Evolutionary conservation across 768 basidiomycete species (phyloP).

Genomic region (Holtermanniella nyarrowii): DNA sequence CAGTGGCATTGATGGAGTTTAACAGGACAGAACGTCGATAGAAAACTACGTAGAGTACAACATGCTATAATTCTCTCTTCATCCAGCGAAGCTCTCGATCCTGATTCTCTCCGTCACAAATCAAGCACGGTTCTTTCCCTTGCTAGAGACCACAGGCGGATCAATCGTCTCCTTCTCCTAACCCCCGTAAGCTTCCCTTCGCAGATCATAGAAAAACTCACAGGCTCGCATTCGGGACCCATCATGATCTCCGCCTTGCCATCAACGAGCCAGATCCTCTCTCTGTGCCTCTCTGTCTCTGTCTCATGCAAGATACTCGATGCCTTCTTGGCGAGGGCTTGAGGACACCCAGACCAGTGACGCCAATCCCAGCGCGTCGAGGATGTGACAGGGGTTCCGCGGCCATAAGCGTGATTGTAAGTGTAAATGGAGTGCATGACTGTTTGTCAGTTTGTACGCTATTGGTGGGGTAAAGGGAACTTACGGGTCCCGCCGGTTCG

Average conservation of each 20-base stretch:
- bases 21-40: neutral
- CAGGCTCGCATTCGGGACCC: conserved; percentile 3
- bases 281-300: neutral
- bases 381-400: neutral
- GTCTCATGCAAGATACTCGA: neutral
- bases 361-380: neutral
- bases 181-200: neutral
- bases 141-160: conserved; percentile 5
- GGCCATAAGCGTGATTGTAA: conserved; percentile 11
- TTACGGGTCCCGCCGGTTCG: conserved; percentile 5
- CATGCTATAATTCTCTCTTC: neutral
- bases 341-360: conserved; percentile 12
- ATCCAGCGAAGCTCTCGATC: too few species aligned
- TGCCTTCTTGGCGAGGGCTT: conserved; percentile 3
- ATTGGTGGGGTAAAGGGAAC: neutral
- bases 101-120: neutral
- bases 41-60: neutral
- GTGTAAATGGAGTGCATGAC: conserved; percentile 14
- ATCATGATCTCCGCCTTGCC: conserved; percentile 9
- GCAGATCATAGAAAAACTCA: neutral
- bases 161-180: conserved; percentile 12
- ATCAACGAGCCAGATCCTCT: conserved; percentile 10
- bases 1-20: neutral
- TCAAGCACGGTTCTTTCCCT: conserved; percentile 2
- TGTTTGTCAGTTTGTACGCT: neutral